Evolutionary conservation across 2,329 filamentous ascomycete species (phyloP).

Genomic region (Paecilomyces dactylethromorphus): DNA sequence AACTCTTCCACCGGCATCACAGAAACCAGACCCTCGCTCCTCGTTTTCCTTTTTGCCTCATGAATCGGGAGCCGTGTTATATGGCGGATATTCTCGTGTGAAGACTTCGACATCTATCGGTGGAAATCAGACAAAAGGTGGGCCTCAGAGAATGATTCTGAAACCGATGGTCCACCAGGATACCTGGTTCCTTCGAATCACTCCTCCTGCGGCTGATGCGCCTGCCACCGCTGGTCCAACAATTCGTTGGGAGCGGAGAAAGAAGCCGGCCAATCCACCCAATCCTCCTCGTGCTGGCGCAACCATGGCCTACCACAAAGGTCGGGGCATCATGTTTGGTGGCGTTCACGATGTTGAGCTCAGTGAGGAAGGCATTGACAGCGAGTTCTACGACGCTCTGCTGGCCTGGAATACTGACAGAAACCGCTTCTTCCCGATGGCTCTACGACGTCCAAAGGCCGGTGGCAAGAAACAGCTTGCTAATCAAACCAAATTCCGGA

Average conservation of each 20-base stretch:
- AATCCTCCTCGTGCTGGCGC: slow-evolving; percentile 77
- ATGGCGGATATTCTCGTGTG: slow-evolving; percentile 87
- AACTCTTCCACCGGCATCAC: slow-evolving; percentile 65
- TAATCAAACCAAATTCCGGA: slow-evolving; percentile 46
- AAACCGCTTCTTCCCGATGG: slow-evolving; percentile 86
- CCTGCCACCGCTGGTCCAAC: slow-evolving; percentile 59
- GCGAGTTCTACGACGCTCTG: slow-evolving; percentile 89
- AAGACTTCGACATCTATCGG: slow-evolving; percentile 56
- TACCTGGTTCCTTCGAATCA: slow-evolving; percentile 84
- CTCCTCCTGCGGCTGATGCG: slow-evolving; percentile 62
- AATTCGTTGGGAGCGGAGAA: slow-evolving; percentile 86
- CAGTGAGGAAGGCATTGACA: slow-evolving; percentile 90
- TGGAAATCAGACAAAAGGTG: slow-evolving; percentile 57
- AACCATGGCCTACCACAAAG: slow-evolving; percentile 92
- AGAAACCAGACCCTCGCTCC: slow-evolving; percentile 84
- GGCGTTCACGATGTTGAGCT: slow-evolving; percentile 91
- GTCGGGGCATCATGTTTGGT: slow-evolving; percentile 85
- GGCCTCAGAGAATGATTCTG: slow-evolving; percentile 61
- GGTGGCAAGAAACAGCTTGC: slow-evolving; percentile 55
- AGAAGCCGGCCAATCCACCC: slow-evolving; percentile 84
- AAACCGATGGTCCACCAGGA: slow-evolving; percentile 91
- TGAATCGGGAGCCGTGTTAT: slow-evolving; percentile 81
- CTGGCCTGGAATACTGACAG: slow-evolving; percentile 93
- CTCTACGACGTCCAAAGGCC: slow-evolving; percentile 65
- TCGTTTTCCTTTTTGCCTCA: slow-evolving; percentile 90